Percentiles rank a stretch among this genome's conserved stretches.
These are phyloP conservation scores for Periglandula ipomoeae DNA, from an alignment of 2,329 filamentous ascomycete species.

Conservation along the genomic window DNA sequence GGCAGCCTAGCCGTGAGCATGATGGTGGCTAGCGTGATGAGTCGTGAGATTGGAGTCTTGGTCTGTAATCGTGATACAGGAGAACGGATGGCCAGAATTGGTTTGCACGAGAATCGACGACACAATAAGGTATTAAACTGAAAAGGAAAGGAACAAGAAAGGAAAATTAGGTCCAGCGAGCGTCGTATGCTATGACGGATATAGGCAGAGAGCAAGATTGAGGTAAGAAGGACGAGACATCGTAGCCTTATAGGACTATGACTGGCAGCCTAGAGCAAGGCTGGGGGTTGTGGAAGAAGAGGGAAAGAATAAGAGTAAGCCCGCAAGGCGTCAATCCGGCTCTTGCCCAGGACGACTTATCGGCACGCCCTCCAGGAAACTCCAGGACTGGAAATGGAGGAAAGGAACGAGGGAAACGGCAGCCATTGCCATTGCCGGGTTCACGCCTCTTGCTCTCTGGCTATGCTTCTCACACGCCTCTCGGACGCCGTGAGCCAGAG, in stretches of 20 bases:
- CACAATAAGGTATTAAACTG: slow-evolving; percentile 5
- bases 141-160: slow-evolving; percentile 8
- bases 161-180: slow-evolving; percentile 10
- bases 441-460: background rate
- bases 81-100: background rate
- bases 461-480: background rate
- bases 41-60: background rate
- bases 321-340: slow-evolving; percentile 1
- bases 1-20: background rate
- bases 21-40: background rate
- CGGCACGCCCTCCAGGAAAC: slow-evolving; percentile 5
- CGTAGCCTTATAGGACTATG: slow-evolving; percentile 42
- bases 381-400: background rate
- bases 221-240: slow-evolving; percentile 32
- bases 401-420: background rate
- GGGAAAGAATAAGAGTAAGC: background rate
- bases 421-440: background rate
- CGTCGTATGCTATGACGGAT: slow-evolving; percentile 12
- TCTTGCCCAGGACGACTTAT: slow-evolving; percentile 2
- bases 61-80: background rate
- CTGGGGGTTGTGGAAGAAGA: background rate
- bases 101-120: background rate
- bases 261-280: slow-evolving; percentile 7
- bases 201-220: slow-evolving; percentile 16
- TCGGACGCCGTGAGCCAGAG: background rate